A percentile compares a stretch with the other conserved stretches of the same genome.
phyloP scores from a whole-genome alignment of 768 basidiomycete genomes.

The Auriscalpium microsporum region DNA sequence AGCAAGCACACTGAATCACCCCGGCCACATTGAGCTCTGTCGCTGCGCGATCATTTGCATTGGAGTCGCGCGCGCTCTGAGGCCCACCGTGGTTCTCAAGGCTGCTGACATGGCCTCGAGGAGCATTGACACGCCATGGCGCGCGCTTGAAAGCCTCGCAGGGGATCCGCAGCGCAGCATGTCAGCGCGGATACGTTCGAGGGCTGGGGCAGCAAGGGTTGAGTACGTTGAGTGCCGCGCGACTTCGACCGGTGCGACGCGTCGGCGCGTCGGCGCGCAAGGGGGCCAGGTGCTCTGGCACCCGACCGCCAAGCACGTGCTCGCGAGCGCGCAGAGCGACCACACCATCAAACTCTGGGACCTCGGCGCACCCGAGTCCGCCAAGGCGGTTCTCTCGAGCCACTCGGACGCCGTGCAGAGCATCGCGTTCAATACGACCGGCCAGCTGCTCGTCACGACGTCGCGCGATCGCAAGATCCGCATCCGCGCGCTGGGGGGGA shows the following conservation, averaged over 20 bases:
- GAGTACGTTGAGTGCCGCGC: conserved; percentile 67
- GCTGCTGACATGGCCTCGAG: no score
- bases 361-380: conserved; percentile 60
- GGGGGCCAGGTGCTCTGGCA: conserved; percentile 90
- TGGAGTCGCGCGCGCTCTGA: no score
- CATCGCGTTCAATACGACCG: conserved; percentile 72
- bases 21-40: no score
- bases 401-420: conserved; percentile 88
- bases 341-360: conserved; percentile 91
- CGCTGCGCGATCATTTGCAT: no score
- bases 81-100: no score
- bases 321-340: conserved; percentile 79
- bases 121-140: no score
- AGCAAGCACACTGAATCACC: no score
- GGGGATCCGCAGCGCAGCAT: no score
- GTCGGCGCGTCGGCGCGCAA: conserved; percentile 79
- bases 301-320: conserved; percentile 79
- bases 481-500: conserved; percentile 70
- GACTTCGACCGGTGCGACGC: conserved; percentile 78
- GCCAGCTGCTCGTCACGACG: conserved; percentile 79
- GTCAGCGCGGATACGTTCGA: conserved; percentile 62
- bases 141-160: no score
- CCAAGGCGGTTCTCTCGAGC: conserved; percentile 53
- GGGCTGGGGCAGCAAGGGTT: conserved; percentile 77
- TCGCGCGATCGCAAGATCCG: conserved; percentile 89